A percentile compares a stretch with the other conserved stretches of the same genome.
These are phyloP conservation scores for Peziza echinospora DNA, from an alignment of 495 filamentous ascomycete species.

Conservation along the genomic window DNA sequence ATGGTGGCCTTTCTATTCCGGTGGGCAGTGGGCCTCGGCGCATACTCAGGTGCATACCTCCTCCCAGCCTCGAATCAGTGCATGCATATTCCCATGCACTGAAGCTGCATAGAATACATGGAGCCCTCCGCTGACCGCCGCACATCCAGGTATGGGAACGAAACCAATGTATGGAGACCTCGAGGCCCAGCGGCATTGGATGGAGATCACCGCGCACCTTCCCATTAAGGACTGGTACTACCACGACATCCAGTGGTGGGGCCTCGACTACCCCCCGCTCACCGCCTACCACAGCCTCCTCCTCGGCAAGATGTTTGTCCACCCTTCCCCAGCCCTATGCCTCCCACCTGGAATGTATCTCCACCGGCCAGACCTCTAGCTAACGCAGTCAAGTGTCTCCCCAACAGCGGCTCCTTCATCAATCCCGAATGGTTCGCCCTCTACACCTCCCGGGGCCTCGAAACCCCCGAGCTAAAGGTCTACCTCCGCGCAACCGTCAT, in stretches of 20 bases:
- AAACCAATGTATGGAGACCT: constrained; percentile 94
- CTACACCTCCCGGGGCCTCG: constrained; percentile 55
- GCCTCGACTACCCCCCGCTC: constrained; percentile 88
- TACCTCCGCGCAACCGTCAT: constrained; percentile 88
- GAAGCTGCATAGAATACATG: no score
- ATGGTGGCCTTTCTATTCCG: constrained; percentile 83
- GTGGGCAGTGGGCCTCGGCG: constrained; percentile 80
- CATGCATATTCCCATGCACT: background rate
- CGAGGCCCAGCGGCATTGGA: constrained; percentile 95
- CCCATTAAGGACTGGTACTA: constrained; percentile 93
- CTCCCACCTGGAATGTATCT: background rate
- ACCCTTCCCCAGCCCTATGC: background rate
- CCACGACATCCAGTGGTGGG: constrained; percentile 92
- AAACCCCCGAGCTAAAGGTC: constrained; percentile 61
- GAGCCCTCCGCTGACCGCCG: no score
- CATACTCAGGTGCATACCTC: constrained; percentile 56
- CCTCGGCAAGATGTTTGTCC: constrained; percentile 57
- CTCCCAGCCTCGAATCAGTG: background rate
- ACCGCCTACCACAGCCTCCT: constrained; percentile 97
- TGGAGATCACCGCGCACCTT: constrained; percentile 80
- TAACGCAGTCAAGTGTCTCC: constrained; percentile 23
- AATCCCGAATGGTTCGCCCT: constrained; percentile 79
- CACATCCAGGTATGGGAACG: constrained; percentile 13
- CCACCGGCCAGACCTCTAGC: constrained; percentile 7
- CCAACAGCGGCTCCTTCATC: constrained; percentile 41